A percentile compares a stretch with the other conserved stretches of the same genome.
Conservation (phyloP, 805 yeast genomes). For the Yarrowia osloensis region DNA sequence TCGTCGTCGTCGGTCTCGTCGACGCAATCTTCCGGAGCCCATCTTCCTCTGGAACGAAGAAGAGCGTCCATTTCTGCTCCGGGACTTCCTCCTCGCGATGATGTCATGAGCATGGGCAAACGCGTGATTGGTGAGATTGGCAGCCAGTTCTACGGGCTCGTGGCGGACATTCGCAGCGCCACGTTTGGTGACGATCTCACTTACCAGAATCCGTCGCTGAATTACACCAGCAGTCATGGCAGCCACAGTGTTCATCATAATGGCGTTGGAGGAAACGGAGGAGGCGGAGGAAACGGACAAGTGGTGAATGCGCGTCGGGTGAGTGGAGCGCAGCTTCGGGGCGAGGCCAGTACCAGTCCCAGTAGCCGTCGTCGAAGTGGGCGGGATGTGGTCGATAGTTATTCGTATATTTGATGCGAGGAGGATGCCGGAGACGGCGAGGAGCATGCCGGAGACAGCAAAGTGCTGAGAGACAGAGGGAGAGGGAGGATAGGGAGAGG, state of each 20-base stretch:
- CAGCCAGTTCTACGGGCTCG: conserved; percentile 43
- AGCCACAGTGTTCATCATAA: neutral
- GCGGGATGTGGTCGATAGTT: conserved; percentile 25
- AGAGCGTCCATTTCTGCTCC: conserved; percentile 21
- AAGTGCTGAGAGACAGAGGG: too few relatives aligned
- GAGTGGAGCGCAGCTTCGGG: conserved; percentile 22
- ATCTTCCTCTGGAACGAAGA: conserved; percentile 2
- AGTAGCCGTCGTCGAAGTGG: conserved; percentile 11
- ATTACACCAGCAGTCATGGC: neutral
- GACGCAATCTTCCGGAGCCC: neutral
- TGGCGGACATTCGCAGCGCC: conserved; percentile 43
- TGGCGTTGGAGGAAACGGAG: neutral
- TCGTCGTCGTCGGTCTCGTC: conserved; percentile 18
- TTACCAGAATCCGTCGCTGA: conserved; percentile 13
- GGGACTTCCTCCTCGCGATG: conserved; percentile 35
- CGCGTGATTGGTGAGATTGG: conserved; percentile 43
- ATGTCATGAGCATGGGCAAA: conserved; percentile 40
- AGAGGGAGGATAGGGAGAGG: too few relatives aligned
- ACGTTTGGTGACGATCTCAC: conserved; percentile 40
- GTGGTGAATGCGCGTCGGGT: conserved; percentile 5
- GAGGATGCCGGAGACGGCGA: too few relatives aligned
- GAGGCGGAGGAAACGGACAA: too few relatives aligned
- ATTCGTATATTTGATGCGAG: conserved; percentile 15
- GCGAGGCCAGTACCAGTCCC: conserved; percentile 17
- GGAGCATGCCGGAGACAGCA: too few relatives aligned